These are phyloP conservation scores for Umbelopsis sp. DNA, from an alignment of 371 early-diverging fungal genomes.

Conservation along the genomic window DNA sequence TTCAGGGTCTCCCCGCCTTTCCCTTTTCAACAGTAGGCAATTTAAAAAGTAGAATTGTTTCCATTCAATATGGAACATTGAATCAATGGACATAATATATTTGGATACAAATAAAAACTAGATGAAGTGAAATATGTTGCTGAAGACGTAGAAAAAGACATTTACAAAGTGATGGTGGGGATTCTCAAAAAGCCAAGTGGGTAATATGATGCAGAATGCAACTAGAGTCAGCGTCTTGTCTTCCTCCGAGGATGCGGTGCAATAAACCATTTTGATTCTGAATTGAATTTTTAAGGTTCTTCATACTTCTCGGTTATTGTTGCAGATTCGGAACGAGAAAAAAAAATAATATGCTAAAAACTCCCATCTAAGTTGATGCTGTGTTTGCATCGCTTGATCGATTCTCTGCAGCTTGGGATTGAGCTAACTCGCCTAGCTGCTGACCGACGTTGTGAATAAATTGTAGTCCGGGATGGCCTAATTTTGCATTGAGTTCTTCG, in stretches of 20 bases:
- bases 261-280: background rate
- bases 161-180: slow-evolving; percentile 3
- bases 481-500: slow-evolving; percentile 70
- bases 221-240: background rate
- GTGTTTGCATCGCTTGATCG: background rate
- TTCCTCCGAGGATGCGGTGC: slow-evolving; percentile 4
- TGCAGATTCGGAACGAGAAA: background rate
- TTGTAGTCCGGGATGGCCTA: slow-evolving; percentile 35
- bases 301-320: background rate
- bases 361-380: background rate
- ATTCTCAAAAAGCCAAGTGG: background rate
- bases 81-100: slow-evolving; percentile 7
- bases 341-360: background rate
- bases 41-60: background rate
- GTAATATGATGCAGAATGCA: background rate
- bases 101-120: slow-evolving; percentile 1
- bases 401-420: background rate
- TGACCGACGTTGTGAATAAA: slow-evolving; percentile 10
- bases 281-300: background rate
- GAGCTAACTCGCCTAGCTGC: slow-evolving; percentile 10
- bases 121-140: slow-evolving; percentile 7
- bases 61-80: background rate
- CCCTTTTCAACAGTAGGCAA: too few relatives aligned
- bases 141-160: background rate
- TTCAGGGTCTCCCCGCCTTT: background rate